These are phyloP conservation scores for Marasmius oreades DNA, from an alignment of 1,284 basidiomycete species.

Conservation along the genomic window DNA sequence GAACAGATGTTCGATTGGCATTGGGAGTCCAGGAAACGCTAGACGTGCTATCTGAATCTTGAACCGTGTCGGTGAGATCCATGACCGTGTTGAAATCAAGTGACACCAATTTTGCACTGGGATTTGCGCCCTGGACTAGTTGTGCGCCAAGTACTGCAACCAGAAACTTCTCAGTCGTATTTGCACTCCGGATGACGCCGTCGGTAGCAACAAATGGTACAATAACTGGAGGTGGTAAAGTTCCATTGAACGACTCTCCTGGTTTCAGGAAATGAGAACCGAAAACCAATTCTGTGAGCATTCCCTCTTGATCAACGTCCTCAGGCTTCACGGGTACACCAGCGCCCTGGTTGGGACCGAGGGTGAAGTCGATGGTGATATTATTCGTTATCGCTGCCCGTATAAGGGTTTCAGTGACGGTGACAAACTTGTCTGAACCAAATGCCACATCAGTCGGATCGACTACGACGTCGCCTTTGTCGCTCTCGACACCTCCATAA, in stretches of 20 bases:
- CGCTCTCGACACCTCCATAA: slow-evolving; percentile 6
- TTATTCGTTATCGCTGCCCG: slow-evolving; percentile 14
- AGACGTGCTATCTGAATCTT: not conserved
- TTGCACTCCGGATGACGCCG: slow-evolving; percentile 13
- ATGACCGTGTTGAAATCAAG: slow-evolving; percentile 17
- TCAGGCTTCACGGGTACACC: slow-evolving; percentile 17
- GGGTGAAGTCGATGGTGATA: slow-evolving; percentile 17
- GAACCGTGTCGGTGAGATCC: slow-evolving; percentile 16
- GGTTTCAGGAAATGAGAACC: slow-evolving; percentile 15
- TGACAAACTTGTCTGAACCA: slow-evolving; percentile 17
- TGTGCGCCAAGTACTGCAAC: slow-evolving; percentile 17
- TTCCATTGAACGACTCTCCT: slow-evolving; percentile 13
- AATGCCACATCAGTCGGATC: slow-evolving; percentile 18
- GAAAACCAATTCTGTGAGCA: slow-evolving; percentile 18
- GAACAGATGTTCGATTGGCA: slow-evolving; percentile 13
- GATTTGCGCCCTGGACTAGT: slow-evolving; percentile 11
- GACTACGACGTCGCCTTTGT: slow-evolving; percentile 11
- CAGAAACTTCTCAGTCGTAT: slow-evolving; percentile 14
- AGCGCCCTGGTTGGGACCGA: slow-evolving; percentile 18
- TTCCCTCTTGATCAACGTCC: slow-evolving; percentile 17
- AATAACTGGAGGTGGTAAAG: slow-evolving; percentile 12
- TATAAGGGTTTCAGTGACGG: slow-evolving; percentile 9
- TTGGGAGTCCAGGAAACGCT: slow-evolving; percentile 11
- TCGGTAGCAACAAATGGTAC: slow-evolving; percentile 9
- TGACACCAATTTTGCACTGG: slow-evolving; percentile 8